A percentile compares a stretch with the other conserved stretches of the same genome.
Evolutionary conservation across 495 filamentous ascomycete species (phyloP).

Genomic region (Lentithecium fluviatile): DNA sequence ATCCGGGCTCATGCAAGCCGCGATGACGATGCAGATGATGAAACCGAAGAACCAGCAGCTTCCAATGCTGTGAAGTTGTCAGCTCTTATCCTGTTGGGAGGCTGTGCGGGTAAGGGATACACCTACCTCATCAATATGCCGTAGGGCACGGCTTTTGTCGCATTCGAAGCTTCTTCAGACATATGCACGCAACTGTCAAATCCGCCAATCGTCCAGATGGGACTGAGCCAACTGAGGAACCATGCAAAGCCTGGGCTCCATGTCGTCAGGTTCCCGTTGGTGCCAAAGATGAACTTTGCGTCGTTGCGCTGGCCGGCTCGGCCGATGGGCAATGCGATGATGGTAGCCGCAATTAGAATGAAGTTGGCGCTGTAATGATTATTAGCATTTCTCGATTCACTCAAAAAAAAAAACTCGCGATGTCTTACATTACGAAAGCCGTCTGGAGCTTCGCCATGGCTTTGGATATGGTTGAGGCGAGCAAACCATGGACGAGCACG

Average conservation of each 20-base stretch:
- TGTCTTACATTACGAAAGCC: constrained; percentile 52
- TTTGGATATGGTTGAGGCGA: constrained; percentile 55
- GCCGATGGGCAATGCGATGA: constrained; percentile 65
- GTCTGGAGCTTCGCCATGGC: constrained; percentile 68
- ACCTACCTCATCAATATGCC: constrained; percentile 53
- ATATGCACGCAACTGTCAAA: constrained; percentile 55
- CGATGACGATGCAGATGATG: constrained; percentile 53
- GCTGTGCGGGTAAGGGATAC: not conserved
- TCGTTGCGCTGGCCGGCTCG: constrained; percentile 45
- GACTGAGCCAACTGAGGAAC: constrained; percentile 63
- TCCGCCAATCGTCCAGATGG: constrained; percentile 66
- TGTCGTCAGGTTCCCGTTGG: constrained; percentile 55
- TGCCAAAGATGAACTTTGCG: constrained; percentile 50
- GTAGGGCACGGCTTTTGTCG: constrained; percentile 59
- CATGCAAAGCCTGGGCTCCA: constrained; percentile 55
- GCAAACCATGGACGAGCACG: constrained; percentile 58
- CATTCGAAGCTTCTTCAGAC: constrained; percentile 65
- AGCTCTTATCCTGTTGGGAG: not conserved
- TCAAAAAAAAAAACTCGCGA: not conserved
- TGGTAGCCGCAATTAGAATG: constrained; percentile 61
- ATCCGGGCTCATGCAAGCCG: constrained; percentile 51
- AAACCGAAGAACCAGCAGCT: constrained; percentile 55
- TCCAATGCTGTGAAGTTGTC: constrained; percentile 39
- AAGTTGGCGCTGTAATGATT: constrained; percentile 50
- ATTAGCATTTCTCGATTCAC: not conserved